phyloP scores from a whole-genome alignment of 495 filamentous ascomycete species.

The Articulospora tetracladia region DNA sequence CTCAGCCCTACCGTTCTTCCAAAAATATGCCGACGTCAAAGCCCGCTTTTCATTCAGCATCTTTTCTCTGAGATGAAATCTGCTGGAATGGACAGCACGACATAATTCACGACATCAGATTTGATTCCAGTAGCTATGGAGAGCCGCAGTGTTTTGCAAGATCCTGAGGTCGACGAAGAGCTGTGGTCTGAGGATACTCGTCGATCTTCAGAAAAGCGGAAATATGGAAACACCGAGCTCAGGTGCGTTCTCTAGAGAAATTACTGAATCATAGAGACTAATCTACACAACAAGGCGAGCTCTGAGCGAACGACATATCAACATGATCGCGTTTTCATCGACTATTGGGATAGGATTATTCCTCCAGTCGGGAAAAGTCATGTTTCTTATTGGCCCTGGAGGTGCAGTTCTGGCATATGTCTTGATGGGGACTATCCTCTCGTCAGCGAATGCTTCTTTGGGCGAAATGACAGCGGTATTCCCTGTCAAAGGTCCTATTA shows the following conservation, averaged over 20 bases:
- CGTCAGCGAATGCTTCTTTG: constrained; percentile 40
- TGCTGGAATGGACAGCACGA: background rate
- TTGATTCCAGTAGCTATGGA: background rate
- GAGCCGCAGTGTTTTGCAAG: background rate
- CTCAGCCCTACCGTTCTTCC: background rate
- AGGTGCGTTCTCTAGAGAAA: background rate
- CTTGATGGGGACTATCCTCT: constrained; percentile 40
- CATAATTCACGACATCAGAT: background rate
- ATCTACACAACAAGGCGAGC: background rate
- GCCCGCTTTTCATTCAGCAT: too few species aligned
- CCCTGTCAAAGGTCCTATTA: constrained; percentile 41
- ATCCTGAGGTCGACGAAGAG: background rate
- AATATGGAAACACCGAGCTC: background rate
- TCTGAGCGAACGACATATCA: constrained; percentile 6
- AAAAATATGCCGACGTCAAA: background rate
- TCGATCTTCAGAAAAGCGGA: constrained; percentile 1
- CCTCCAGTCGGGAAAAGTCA: constrained; percentile 27
- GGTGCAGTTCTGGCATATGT: constrained; percentile 31
- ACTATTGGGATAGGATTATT: constrained; percentile 25
- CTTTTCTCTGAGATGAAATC: background rate
- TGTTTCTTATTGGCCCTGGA: constrained; percentile 30
- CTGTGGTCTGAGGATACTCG: background rate
- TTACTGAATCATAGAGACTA: background rate
- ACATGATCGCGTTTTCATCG: constrained; percentile 10
- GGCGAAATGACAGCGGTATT: constrained; percentile 48